A percentile compares a stretch with the other conserved stretches of the same genome.
These are phyloP conservation scores for Chloromonas sp. DNA, from an alignment of 163 green algal genomes.

Conservation along the genomic window DNA sequence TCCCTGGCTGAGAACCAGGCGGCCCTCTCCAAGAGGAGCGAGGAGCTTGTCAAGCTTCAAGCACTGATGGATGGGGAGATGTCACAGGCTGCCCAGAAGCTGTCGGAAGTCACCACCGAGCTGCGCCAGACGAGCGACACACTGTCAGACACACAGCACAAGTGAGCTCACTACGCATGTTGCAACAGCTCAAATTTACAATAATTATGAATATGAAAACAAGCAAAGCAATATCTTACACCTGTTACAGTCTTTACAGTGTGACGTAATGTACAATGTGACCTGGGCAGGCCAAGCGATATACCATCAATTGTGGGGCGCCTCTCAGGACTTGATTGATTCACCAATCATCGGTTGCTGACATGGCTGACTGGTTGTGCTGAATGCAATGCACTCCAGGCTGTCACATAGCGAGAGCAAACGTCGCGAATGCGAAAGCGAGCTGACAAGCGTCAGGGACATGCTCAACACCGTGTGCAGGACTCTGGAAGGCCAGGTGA, in stretches of 20 bases:
- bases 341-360: too few species aligned
- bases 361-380: too few species aligned
- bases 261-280: too few species aligned
- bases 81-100: not conserved
- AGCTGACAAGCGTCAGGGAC: slow-evolving; percentile 1
- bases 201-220: too few species aligned
- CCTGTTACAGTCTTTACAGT: too few species aligned
- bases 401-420: not conserved
- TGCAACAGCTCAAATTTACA: too few species aligned
- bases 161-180: not conserved
- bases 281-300: too few species aligned
- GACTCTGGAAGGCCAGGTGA: slow-evolving; percentile 1
- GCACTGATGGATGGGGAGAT: not conserved
- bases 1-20: not conserved
- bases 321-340: too few species aligned
- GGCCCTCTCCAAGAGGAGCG: not conserved
- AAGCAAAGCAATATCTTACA: too few species aligned
- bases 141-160: not conserved
- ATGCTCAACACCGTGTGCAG: slow-evolving; percentile 6
- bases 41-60: not conserved
- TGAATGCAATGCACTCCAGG: not conserved
- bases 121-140: not conserved
- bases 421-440: not conserved
- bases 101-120: not conserved
- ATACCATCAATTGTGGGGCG: too few species aligned